A percentile compares a stretch with the other conserved stretches of the same genome.
Conservation (phyloP, 208 protist genomes). For the Naegleria lovaniensis region DNA sequence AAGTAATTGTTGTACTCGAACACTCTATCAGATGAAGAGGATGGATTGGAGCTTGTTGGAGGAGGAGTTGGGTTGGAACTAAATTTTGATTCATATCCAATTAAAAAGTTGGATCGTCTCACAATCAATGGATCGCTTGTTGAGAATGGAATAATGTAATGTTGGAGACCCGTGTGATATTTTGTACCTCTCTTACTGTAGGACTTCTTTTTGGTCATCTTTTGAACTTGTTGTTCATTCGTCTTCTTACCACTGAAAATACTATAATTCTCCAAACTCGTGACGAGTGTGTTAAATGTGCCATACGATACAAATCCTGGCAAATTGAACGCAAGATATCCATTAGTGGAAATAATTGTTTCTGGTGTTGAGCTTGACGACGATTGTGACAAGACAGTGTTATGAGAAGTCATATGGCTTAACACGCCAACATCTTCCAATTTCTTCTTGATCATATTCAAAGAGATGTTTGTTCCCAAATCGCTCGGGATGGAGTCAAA, state of each 20-base stretch:
- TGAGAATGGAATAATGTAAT: slow-evolving; percentile 11
- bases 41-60: no score
- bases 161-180: background rate
- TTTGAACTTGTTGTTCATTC: background rate
- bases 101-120: background rate
- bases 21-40: no score
- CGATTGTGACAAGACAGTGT: no score
- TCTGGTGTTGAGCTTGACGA: no score
- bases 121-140: slow-evolving; percentile 1
- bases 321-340: background rate
- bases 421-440: background rate
- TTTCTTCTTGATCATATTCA: background rate
- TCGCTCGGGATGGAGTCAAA: slow-evolving; percentile 76
- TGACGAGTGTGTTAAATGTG: background rate
- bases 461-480: slow-evolving; percentile 62
- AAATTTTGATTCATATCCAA: background rate
- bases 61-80: background rate
- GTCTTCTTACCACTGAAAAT: background rate
- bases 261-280: background rate
- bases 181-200: background rate
- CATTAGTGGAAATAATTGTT: background rate
- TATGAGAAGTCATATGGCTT: no score
- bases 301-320: background rate
- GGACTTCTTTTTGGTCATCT: background rate
- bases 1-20: slow-evolving; percentile 14